These are phyloP conservation scores for Alternaria ethzedia DNA, from an alignment of 2,329 filamentous ascomycete genomes.

Conservation along the genomic window DNA sequence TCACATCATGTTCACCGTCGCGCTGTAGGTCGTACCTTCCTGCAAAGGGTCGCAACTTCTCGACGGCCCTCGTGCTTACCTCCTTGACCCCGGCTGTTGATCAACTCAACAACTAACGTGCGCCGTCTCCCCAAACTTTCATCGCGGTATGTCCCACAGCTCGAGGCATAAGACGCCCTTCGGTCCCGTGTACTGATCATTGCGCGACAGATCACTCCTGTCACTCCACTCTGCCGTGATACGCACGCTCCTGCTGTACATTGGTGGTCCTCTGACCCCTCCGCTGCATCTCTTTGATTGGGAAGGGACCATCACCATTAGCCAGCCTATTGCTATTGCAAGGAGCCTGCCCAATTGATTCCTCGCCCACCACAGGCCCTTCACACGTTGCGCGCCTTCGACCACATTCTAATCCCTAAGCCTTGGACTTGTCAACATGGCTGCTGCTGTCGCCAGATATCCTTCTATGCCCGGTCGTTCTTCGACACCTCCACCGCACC, in stretches of 20 bases:
- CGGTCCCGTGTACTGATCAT: slow-evolving; percentile 19
- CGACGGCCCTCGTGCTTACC: slow-evolving; percentile 16
- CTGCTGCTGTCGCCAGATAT: slow-evolving; percentile 51
- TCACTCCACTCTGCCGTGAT: slow-evolving; percentile 21
- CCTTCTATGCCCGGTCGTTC: slow-evolving; percentile 46
- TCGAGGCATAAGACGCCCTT: slow-evolving; percentile 1
- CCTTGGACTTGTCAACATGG: slow-evolving; percentile 43
- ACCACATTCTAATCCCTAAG: slow-evolving; percentile 18
- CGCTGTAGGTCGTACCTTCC: slow-evolving; percentile 34
- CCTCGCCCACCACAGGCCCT: slow-evolving; percentile 10
- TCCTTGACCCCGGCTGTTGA: slow-evolving; percentile 27
- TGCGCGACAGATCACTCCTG: slow-evolving; percentile 16
- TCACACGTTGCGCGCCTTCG: slow-evolving; percentile 39
- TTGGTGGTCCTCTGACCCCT: slow-evolving; percentile 6
- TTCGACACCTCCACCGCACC: slow-evolving; percentile 58
- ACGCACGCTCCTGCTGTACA: slow-evolving; percentile 20
- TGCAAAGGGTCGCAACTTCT: slow-evolving; percentile 18
- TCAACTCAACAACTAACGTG: slow-evolving; percentile 25
- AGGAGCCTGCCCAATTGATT: slow-evolving; percentile 4
- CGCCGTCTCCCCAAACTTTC: slow-evolving; percentile 7
- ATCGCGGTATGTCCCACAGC: slow-evolving; percentile 14
- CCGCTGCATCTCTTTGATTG: slow-evolving; percentile 16
- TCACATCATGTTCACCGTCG: slow-evolving; percentile 22
- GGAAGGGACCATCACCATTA: slow-evolving; percentile 15
- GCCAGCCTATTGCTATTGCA: slow-evolving; percentile 8